Evolutionary conservation across 345 rosid genomes (phyloP).

Genomic region (Lepidium didymum): DNA sequence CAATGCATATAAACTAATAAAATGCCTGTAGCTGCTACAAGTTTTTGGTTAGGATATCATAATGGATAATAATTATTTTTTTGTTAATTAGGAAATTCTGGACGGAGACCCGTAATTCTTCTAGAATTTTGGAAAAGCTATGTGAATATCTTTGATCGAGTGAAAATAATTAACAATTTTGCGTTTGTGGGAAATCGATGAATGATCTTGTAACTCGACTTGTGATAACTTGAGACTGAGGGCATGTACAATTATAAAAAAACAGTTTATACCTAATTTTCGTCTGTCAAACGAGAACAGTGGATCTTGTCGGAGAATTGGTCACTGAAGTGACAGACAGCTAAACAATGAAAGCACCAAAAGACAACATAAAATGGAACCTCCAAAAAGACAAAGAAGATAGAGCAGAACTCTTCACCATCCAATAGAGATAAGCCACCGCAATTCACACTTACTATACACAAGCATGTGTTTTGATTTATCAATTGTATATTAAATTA

Average conservation of each 20-base stretch:
- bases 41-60: too few species aligned
- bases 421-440: slow-evolving; percentile 4
- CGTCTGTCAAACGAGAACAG: background rate
- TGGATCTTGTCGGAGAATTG: slow-evolving; percentile 13
- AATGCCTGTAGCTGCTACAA: too few species aligned
- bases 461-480: background rate
- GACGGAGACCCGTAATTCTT: too few species aligned
- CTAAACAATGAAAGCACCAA: slow-evolving; percentile 1
- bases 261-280: background rate
- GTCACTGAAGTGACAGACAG: background rate
- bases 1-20: too few species aligned
- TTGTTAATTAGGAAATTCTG: too few species aligned
- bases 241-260: background rate
- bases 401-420: background rate
- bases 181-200: background rate
- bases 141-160: too few species aligned
- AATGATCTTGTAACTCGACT: background rate
- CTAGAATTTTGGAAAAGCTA: too few species aligned
- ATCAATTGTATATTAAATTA: background rate
- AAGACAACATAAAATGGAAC: too few species aligned
- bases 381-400: background rate
- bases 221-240: background rate
- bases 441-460: background rate
- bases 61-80: too few species aligned
- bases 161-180: background rate